Evolutionary conservation across 2,329 filamentous ascomycete species (phyloP).

Genomic region (Hymenoscyphus fraxineus): DNA sequence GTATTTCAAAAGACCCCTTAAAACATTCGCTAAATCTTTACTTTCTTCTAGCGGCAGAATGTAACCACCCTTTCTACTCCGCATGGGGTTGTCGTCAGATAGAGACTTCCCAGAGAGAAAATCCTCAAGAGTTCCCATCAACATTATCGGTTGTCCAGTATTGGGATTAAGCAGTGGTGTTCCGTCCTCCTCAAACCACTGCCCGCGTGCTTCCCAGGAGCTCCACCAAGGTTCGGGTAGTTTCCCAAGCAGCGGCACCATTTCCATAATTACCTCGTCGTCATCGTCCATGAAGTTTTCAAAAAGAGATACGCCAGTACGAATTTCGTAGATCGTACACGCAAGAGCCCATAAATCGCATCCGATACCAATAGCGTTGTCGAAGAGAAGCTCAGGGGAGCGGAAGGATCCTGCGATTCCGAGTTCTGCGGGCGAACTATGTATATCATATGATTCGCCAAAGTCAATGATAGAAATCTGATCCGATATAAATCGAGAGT

Average conservation of each 20-base stretch:
- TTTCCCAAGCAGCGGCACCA: conserved; percentile 8
- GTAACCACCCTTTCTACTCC: neutral
- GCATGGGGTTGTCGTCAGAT: neutral
- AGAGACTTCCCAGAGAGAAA: neutral
- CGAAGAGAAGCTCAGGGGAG: neutral
- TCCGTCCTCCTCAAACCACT: neutral
- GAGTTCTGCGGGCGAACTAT: neutral
- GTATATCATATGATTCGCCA: conserved; percentile 2
- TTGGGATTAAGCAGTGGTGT: neutral
- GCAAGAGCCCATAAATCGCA: conserved; percentile 6
- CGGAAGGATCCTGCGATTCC: neutral
- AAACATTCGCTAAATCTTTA: neutral
- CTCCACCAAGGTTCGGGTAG: neutral
- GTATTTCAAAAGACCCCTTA: neutral
- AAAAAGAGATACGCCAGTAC: neutral
- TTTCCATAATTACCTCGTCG: neutral
- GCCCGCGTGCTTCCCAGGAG: neutral
- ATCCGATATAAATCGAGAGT: conserved; percentile 6
- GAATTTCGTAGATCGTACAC: conserved; percentile 7
- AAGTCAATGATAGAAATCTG: conserved; percentile 16
- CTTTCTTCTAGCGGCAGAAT: neutral
- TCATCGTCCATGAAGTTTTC: neutral
- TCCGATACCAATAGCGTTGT: neutral
- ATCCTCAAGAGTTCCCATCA: neutral
- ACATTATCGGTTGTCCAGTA: neutral